These are phyloP conservation scores for Lactifluus hygrophoroides DNA, from an alignment of 768 basidiomycete species.

Conservation along the genomic window DNA sequence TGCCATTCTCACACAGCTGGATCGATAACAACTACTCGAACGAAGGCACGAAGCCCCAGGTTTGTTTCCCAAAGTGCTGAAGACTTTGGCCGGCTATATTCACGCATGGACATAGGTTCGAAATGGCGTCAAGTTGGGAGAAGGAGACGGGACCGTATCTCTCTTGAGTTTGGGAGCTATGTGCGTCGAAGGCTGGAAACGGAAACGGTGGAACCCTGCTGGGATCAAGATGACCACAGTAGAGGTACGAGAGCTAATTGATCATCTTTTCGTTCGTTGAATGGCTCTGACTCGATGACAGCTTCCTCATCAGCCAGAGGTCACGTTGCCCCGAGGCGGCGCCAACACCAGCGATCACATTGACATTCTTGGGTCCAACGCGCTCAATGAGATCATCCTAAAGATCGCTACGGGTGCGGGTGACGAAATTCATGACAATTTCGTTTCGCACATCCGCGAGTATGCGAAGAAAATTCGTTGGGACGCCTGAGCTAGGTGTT, in stretches of 20 bases:
- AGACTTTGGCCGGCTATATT: background rate
- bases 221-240: constrained; percentile 81
- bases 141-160: constrained; percentile 92
- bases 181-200: constrained; percentile 94
- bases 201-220: constrained; percentile 83
- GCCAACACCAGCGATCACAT: constrained; percentile 90
- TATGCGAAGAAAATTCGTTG: constrained; percentile 57
- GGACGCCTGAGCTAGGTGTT: background rate
- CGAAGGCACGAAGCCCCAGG: constrained; percentile 50
- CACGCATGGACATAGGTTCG: constrained; percentile 36
- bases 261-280: background rate
- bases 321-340: constrained; percentile 75
- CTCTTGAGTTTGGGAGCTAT: constrained; percentile 85
- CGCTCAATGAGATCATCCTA: constrained; percentile 83
- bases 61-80: constrained; percentile 17
- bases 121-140: constrained; percentile 87
- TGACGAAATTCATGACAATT: constrained; percentile 57
- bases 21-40: constrained; percentile 82
- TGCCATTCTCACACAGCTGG: constrained; percentile 56
- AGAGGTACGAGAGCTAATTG: constrained; percentile 44
- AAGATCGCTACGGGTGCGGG: constrained; percentile 83
- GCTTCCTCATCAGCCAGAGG: constrained; percentile 73
- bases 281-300: constrained; percentile 25
- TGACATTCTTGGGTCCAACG: constrained; percentile 57
- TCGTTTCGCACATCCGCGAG: constrained; percentile 70